Base-by-base conservation (phyloP, 2,329 filamentous ascomycete genomes). In the Colletotrichum sansevieriae region DNA sequence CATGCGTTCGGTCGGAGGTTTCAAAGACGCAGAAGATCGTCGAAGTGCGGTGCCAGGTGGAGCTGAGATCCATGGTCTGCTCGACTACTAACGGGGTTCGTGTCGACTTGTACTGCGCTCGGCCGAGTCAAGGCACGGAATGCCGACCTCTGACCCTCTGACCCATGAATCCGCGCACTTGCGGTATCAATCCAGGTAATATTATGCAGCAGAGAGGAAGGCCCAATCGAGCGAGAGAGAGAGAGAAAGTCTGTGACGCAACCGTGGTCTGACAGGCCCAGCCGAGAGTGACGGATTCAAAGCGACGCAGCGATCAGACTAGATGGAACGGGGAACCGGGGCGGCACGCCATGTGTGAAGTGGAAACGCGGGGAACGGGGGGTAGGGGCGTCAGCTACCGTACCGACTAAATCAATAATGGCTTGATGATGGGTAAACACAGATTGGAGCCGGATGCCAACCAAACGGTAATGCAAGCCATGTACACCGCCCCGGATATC, bases 351-450 rank as follows among this genome's bases (percentile, higher is more conserved):
- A 65, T 69, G 62, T 66, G 63, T 18, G 44, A 49, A 58, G 54
- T 60, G 57, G 57, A 63, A 67, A 70, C 58, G 67, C 63, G 67
- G 67, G 67, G 63, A 54, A 68, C 43, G 44, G 20, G 52, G 59
- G 20, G 12, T 33, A 22, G 47, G 20, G 47, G 51, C 41, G 43
- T 55, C 37, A 65, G 62, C 55, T 65, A 57, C 54, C 54, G 62
- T 18, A 47, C 43, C 18, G 39, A 52, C 25, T 39, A 51, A 49
- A 33, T 37, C 41, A 61, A 61, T 43, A 51, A 29, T 56, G 41
- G 63, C 43, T 65, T 44, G 39, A 49, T 56, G 55, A 60, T 13
- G 35, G 29, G 43, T 55, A 59, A 22, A 15, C 13, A 18, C n/a
- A 59, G 20, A 37, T 22, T 29, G 44, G 15, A 33, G 20, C 22